These are phyloP conservation scores for Boletus semigastroideus DNA, from an alignment of 1,284 basidiomycete genomes.

Conservation along the genomic window DNA sequence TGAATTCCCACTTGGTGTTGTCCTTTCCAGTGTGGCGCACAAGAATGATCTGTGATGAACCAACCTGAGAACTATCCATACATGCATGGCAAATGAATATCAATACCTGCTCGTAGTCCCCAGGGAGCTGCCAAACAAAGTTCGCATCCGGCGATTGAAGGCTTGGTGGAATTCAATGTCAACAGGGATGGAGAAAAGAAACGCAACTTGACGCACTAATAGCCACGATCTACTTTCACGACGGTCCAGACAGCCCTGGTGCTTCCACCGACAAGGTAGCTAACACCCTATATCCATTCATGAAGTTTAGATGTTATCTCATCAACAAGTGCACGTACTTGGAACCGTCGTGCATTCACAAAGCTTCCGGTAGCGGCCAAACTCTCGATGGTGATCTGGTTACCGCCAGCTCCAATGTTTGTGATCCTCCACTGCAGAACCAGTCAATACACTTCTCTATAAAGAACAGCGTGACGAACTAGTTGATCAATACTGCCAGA, in stretches of 20 bases:
- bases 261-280: neutral
- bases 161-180: neutral
- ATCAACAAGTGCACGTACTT: neutral
- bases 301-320: neutral
- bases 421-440: neutral
- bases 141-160: neutral
- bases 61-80: neutral
- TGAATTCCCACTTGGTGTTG: neutral
- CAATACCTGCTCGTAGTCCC: neutral
- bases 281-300: neutral
- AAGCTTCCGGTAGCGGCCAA: neutral
- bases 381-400: neutral
- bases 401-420: neutral
- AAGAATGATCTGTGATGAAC: neutral
- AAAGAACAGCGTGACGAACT: neutral
- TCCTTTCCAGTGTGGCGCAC: neutral
- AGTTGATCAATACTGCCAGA: neutral
- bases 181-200: neutral
- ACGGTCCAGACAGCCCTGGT: neutral
- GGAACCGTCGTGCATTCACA: neutral
- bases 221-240: neutral
- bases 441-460: neutral
- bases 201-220: neutral
- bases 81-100: neutral
- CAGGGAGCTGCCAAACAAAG: neutral